Evolutionary conservation across 192 early-diverging fungal genomes (phyloP).

Genomic region (Dissophora ornata): DNA sequence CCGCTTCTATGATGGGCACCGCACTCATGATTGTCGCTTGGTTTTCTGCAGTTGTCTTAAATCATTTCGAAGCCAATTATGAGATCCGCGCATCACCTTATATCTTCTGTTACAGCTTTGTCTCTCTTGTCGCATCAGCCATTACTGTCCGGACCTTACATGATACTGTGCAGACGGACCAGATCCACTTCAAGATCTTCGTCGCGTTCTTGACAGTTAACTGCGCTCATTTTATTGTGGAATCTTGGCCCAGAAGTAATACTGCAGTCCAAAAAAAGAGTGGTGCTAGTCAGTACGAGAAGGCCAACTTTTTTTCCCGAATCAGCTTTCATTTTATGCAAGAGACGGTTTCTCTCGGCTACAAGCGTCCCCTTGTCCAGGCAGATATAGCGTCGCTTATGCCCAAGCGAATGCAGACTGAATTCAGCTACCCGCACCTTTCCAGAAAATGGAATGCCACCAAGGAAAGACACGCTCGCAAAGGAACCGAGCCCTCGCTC

Average conservation of each 20-base stretch:
- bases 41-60: not conserved
- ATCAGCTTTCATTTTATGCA: constrained; percentile 44
- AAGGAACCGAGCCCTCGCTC: constrained; percentile 2
- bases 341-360: constrained; percentile 23
- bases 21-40: constrained; percentile 22
- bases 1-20: constrained; percentile 19
- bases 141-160: constrained; percentile 27
- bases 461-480: not conserved
- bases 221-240: constrained; percentile 13
- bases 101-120: constrained; percentile 14
- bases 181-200: constrained; percentile 14
- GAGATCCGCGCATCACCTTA: constrained; percentile 24
- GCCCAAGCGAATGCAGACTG: constrained; percentile 14
- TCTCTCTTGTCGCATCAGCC: constrained; percentile 18
- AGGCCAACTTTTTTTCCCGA: constrained; percentile 46
- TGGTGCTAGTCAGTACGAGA: constrained; percentile 18
- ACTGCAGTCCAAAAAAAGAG: constrained; percentile 4
- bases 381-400: constrained; percentile 30
- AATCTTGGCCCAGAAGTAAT: constrained; percentile 31
- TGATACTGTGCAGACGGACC: not conserved
- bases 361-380: constrained; percentile 8
- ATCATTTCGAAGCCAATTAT: constrained; percentile 21
- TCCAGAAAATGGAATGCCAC: constrained; percentile 3
- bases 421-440: constrained; percentile 7
- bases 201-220: constrained; percentile 26